Percentiles rank a stretch among this genome's conserved stretches.
These are phyloP conservation scores for Irpex rosettiformis DNA, from an alignment of 1,284 basidiomycete genomes.

Conservation along the genomic window DNA sequence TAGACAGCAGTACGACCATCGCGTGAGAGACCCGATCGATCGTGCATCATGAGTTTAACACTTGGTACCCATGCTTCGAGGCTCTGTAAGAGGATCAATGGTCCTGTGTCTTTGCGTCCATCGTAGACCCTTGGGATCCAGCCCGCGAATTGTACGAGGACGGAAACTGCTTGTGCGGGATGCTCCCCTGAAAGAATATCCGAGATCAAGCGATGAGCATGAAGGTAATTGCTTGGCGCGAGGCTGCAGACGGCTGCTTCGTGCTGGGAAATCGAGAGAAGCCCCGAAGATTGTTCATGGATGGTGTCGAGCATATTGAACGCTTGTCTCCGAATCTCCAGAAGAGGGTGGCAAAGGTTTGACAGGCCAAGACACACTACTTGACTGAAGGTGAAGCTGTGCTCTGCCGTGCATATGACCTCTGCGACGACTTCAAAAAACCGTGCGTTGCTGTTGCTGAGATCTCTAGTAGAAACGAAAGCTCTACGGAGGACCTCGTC, in stretches of 20 bases:
- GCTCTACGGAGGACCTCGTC: conserved; percentile 72
- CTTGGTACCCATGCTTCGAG: conserved; percentile 80
- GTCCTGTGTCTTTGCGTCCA: conserved; percentile 40
- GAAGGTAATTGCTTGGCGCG: conserved; percentile 75
- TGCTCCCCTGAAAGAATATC: conserved; percentile 82
- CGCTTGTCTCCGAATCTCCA: conserved; percentile 70
- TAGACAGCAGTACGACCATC: conserved; percentile 72
- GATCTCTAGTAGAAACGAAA: conserved; percentile 57
- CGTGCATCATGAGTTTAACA: conserved; percentile 65
- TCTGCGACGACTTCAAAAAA: conserved; percentile 84
- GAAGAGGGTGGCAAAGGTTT: conserved; percentile 78
- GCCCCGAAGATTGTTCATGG: conserved; percentile 59
- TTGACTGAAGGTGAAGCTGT: conserved; percentile 72
- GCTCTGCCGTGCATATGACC: conserved; percentile 59
- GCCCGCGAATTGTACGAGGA: conserved; percentile 73
- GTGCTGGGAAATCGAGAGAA: conserved; percentile 65
- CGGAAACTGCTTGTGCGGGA: conserved; percentile 61
- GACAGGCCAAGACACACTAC: conserved; percentile 80
- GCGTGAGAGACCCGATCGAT: conserved; percentile 52
- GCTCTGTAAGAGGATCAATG: conserved; percentile 63
- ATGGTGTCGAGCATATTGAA: conserved; percentile 78
- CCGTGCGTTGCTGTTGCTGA: conserved; percentile 52
- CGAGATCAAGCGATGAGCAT: conserved; percentile 77
- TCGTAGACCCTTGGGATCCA: conserved; percentile 73
- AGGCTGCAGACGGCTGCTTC: conserved; percentile 77